Evolutionary conservation across 805 yeast genomes (phyloP).

Genomic region (Saturnispora ahearnii): DNA sequence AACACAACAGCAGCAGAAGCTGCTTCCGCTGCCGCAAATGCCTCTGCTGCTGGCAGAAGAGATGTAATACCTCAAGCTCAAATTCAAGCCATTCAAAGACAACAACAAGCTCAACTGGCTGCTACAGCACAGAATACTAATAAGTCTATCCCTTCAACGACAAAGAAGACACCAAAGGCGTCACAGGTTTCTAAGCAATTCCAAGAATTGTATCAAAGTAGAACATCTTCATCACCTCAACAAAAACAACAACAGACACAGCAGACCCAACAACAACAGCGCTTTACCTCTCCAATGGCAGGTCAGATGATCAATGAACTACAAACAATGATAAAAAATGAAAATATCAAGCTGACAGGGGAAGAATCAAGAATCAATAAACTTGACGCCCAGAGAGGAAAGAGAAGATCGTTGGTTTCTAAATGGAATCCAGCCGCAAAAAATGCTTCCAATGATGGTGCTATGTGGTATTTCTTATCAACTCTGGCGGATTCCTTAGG

Average conservation of each 20-base stretch:
- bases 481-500: conserved; percentile 43
- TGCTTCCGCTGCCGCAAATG: conserved; percentile 9
- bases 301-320: conserved; percentile 2
- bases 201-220: not conserved
- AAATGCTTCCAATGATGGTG: conserved; percentile 24
- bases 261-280: not conserved
- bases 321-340: conserved; percentile 26
- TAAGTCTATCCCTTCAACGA: not conserved
- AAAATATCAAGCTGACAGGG: conserved; percentile 21
- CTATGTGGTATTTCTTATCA: conserved; percentile 41
- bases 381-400: conserved; percentile 35
- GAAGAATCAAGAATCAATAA: conserved; percentile 22
- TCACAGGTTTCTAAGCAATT: not conserved
- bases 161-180: not conserved
- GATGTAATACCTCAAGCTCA: conserved; percentile 5
- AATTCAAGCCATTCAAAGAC: conserved; percentile 4
- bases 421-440: not conserved
- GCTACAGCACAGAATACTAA: not conserved
- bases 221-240: not conserved
- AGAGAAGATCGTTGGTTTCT: conserved; percentile 34
- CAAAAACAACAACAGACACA: conserved; percentile 16
- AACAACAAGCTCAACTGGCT: conserved; percentile 2
- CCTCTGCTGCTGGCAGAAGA: conserved; percentile 4
- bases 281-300: not conserved
- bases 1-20: conserved; percentile 8